Base-by-base conservation (phyloP, 495 filamentous ascomycete genomes). In the Penicillium parvum region DNA sequence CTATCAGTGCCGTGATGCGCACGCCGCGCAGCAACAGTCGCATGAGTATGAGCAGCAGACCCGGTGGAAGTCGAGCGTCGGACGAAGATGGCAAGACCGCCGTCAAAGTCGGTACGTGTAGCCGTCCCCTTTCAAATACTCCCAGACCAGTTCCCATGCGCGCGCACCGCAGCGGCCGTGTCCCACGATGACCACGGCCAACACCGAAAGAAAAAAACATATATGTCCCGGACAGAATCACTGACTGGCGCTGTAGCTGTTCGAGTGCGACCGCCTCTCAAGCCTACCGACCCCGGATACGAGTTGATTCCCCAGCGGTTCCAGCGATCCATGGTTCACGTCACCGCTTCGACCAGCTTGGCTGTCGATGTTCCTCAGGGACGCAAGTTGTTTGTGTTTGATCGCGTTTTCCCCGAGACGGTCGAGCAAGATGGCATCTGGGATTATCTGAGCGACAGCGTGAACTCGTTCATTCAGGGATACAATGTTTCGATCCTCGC, bases 401-500 rank as follows among this genome's bases (percentile, higher is more conserved):
- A 99, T 65, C 78, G 88, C 37, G 90, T 99, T 1, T 97, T 99
- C 57, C 79, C 83, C 7, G 83, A 89, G 55, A 84, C 90, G 3
- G 72, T 89, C 10, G 74, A 79, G 28, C 92, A 99, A 63, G 87
- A 90, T 50, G 90, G 90, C 33, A 68, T 99, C 27, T 99, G 91
- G 90, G 87, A 95, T 16, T 99, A 99, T 55, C 69, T 99, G 23
- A 78, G 77, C 51, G 94, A 97, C 47, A 95, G 89, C 58, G 84
- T 96, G 43, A 79, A 74, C 61, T 89, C 90, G 1, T 99, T 99
- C 63, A 63, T 94, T 6, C 87, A 95, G 61, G 92, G 92, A 27
- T 99, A 96, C 75, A 99, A 99, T 83, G 92, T 99, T 52, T 99
- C 92, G 9, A 80, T 99, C 34, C 76, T 99, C 48, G 92, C 92